Conservation (phyloP, 2,329 filamentous ascomycete genomes). For the Ramularia endophylla region DNA sequence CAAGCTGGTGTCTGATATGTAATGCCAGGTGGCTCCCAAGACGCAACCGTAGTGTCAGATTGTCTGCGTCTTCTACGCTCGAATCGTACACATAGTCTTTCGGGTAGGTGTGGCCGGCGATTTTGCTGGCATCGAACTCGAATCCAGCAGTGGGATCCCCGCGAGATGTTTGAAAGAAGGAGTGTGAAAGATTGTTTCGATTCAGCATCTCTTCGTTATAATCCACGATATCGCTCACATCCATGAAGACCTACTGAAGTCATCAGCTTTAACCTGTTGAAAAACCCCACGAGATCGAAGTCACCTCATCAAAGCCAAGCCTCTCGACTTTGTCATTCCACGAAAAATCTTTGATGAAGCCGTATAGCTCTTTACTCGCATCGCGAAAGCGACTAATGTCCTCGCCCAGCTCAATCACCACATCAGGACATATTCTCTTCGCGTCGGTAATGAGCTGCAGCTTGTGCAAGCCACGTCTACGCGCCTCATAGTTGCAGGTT, state of each 20-base stretch:
- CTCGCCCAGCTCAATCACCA: constrained; percentile 81
- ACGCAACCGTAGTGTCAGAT: constrained; percentile 52
- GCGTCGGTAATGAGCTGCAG: constrained; percentile 81
- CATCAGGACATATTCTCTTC: constrained; percentile 70
- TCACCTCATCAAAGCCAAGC: constrained; percentile 83
- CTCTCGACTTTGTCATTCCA: constrained; percentile 77
- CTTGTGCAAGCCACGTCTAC: constrained; percentile 65
- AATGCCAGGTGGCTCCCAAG: constrained; percentile 77
- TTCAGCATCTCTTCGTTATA: constrained; percentile 70
- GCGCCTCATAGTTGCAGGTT: constrained; percentile 90
- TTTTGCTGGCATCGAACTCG: constrained; percentile 61
- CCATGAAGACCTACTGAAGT: constrained; percentile 54
- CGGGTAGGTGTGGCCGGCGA: constrained; percentile 61
- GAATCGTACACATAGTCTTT: constrained; percentile 11
- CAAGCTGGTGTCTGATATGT: constrained; percentile 65
- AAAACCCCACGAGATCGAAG: neutral
- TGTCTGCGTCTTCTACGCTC: constrained; percentile 6
- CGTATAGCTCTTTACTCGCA: constrained; percentile 74
- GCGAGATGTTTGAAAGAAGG: constrained; percentile 73
- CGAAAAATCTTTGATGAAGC: constrained; percentile 63
- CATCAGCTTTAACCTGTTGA: neutral
- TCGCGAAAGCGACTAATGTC: constrained; percentile 80
- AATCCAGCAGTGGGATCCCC: constrained; percentile 77
- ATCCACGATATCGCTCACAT: constrained; percentile 78
- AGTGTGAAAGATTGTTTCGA: constrained; percentile 53